Evolutionary conservation across 176 grass and related monocot species (phyloP), one percentile per base, ranked within the genome.

Genomic region (Oryza australiensis): DNA sequence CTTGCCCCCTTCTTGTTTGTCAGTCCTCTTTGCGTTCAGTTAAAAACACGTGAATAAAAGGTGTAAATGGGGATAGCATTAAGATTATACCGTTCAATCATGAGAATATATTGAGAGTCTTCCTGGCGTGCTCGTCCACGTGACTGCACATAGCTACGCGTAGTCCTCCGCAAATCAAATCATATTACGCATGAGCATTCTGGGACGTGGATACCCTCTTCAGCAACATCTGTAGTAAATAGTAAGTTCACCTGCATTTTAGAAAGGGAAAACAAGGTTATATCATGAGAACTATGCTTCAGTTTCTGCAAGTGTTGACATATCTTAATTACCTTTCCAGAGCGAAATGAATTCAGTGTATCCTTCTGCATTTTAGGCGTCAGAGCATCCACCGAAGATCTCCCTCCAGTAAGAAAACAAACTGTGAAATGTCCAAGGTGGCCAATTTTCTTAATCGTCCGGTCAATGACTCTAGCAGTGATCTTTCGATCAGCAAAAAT

Each of bases 401-500:
- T 74, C 60, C 92, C 95, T 37, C 95, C 95, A 89, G 91, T 90
- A 78, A 94, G 88, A 83, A 89, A 94, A 68, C 92, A 97, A 49
- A 93, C 63, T 24, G 46, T 83, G 32, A 97, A 89, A 76, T 87
- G 88, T 28, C 92, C 87, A 22, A 97, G 89, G 23, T 45, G 82
- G 69, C 67, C 38, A 70, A 97, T 89, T 86, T 89, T 94, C 73
- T 88, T 92, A 60, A 94, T 88, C 46, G 51, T 70, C 55, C 77
- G 78, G 76, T 94, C 88, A 71, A 94, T 80, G 65, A 86, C 95
- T 90, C 86, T 92, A 68, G 92, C 95, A 62, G 77, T 97, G 70
- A 97, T 94, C 79, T 91, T 94, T 80, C 86, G 87, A 68, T 97
- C 92, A 35, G 94, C 88, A 89, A 97, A 97, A 83, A 97, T 87